Evolutionary conservation across 202 grass and related monocot genomes (phyloP).

Genomic region (Panicum hallii): DNA sequence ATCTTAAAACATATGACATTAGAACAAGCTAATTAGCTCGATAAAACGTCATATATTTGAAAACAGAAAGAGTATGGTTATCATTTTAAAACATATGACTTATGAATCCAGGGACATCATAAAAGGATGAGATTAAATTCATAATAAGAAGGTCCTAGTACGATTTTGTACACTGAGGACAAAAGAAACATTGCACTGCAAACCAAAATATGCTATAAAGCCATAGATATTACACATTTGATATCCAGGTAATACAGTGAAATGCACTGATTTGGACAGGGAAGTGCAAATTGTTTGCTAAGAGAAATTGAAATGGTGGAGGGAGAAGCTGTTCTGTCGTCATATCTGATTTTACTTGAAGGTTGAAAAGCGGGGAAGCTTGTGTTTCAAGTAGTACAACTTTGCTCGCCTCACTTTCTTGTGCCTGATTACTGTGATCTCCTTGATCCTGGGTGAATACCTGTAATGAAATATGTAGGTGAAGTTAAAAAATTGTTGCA

Average conservation of each 20-base stretch:
- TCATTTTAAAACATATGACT: neutral
- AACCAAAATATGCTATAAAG: conserved; percentile 17
- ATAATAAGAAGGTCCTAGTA: neutral
- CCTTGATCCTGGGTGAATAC: conserved; percentile 96
- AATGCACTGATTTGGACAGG: conserved; percentile 36
- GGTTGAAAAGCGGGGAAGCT: conserved; percentile 94
- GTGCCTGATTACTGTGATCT: conserved; percentile 93
- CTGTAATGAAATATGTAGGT: conserved; percentile 47
- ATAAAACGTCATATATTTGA: too few relatives aligned
- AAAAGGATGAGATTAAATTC: conserved; percentile 22
- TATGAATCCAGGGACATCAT: conserved; percentile 14
- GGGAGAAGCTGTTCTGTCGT: conserved; percentile 21
- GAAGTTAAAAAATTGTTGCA: conserved; percentile 12
- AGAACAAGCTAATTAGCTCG: too few relatives aligned
- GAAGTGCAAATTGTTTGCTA: conserved; percentile 13
- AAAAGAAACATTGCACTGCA: conserved; percentile 32
- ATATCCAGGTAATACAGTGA: conserved; percentile 41
- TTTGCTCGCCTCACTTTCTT: conserved; percentile 98
- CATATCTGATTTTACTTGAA: conserved; percentile 85
- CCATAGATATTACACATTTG: conserved; percentile 39
- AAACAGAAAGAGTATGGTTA: too few relatives aligned
- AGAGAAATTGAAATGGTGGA: conserved; percentile 42
- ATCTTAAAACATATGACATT: too few relatives aligned
- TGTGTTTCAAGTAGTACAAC: conserved; percentile 89
- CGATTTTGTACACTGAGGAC: conserved; percentile 33